Base-by-base conservation (phyloP, 176 grass and related monocot genomes). In the Avena atlantica region DNA sequence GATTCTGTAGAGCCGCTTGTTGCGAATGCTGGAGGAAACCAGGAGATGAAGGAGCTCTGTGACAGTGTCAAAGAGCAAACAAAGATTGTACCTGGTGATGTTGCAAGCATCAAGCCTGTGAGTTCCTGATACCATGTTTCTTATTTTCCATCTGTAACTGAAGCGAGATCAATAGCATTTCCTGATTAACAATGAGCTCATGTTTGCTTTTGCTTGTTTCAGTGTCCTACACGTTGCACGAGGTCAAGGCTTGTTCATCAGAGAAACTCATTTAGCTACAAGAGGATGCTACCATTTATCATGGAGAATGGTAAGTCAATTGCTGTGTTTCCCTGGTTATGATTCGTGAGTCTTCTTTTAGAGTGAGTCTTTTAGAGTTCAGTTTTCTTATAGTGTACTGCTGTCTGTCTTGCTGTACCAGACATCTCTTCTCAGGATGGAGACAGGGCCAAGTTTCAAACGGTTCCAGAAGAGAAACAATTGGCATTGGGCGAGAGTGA, bases 201-300 rank as follows among this genome's bases (percentile, higher is more conserved):
- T 85, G 19, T 63, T 5, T 49, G 24, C 9, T 49, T 90, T 4
- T 85, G 5, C 3, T 10, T 87, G 44, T 88, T 92, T 81, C 83
- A 99, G 94, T 87, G 29, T 57, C 56, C 89, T 84, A 19, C 12
- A 34, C 90, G 65, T 40, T 90, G 85, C 79, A 56, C 64, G 10
- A 90, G 78, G 66, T 87, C 90, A 31, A 96, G 81, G 83, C 79
- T 99, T 55, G 87, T 91, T 72, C 78, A 85, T 23, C 87, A 88
- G n/a, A 68, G 57, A 42, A 92, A 84, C 68, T 94, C 94, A 6
- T 89, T 99, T 72, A 94, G 87, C 83, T 99, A 99, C 90, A 96
- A 89, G 83, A 89, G 97, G 78, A 78, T 99, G 87, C 91, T 99
- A 65, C 92, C 97, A 74, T 99, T 86, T 90, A 87, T 99, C 87